Conservation (phyloP, 2,329 filamentous ascomycete genomes). For the Colletotrichum orbiculare region DNA sequence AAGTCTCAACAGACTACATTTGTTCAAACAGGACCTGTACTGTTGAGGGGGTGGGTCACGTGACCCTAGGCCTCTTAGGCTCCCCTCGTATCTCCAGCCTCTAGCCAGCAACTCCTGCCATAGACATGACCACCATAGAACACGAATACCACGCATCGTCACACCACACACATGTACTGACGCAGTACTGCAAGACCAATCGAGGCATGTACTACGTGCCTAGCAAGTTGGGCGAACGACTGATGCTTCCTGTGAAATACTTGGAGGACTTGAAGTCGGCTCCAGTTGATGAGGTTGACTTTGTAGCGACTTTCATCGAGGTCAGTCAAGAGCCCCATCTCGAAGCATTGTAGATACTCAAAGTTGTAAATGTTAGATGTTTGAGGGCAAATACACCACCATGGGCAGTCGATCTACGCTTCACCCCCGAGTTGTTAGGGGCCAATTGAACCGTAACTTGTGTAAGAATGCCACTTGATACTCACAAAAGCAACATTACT, state of each 20-base stretch:
- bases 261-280: slow-evolving; percentile 43
- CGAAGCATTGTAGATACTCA: neutral
- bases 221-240: slow-evolving; percentile 41
- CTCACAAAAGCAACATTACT: neutral
- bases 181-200: too few species aligned
- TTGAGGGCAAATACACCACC: slow-evolving; percentile 46
- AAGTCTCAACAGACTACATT: too few species aligned
- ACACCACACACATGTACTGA: too few species aligned
- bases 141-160: too few species aligned
- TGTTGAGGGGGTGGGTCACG: too few species aligned
- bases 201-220: slow-evolving; percentile 40
- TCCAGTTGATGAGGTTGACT: slow-evolving; percentile 42
- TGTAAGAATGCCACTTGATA: neutral
- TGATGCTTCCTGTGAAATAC: slow-evolving; percentile 43
- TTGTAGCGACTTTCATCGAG: slow-evolving; percentile 42
- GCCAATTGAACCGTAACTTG: slow-evolving; percentile 40
- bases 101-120: too few species aligned
- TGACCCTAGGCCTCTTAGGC: too few species aligned
- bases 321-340: neutral
- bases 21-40: too few species aligned
- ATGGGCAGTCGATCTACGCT: slow-evolving; percentile 44
- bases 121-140: too few species aligned
- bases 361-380: slow-evolving; percentile 37
- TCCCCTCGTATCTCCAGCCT: too few species aligned
- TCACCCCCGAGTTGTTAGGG: slow-evolving; percentile 42